Base-by-base conservation (phyloP, 257 asterid species). In the Solanum chmielewskii region DNA sequence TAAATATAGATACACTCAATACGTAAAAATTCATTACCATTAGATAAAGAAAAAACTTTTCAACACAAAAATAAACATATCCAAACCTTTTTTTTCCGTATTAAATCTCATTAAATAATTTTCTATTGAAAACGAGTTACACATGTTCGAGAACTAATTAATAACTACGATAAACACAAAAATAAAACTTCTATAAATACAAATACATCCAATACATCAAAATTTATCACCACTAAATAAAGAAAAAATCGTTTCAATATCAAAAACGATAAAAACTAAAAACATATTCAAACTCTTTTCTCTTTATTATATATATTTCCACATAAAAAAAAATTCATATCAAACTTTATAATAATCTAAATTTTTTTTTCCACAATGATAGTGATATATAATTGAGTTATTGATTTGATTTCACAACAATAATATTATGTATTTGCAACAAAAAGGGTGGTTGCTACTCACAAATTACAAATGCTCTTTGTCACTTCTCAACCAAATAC, bases 1-100 rank as follows among this genome's bases (percentile, higher is more conserved):
- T 9, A 56, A 7, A 18, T 56, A 18, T 1, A 56, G 0, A 56
- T 56, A 18, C 1, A 56, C 0, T 4, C 0, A 18, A 56, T 56
- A 1, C 11, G 0, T 56, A 4, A 56, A 52, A 52, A 52, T 52
- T 52, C 10, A 52, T 16, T 16, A 52, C 2, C 9, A 6, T 3
- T 52, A 16, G 23, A 16, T 52, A 52, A 52, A 20, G 23, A 52
- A 52, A 52, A 49, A 5, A 0, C 3, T 9, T 49, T 49, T 49
- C 23, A 52, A 52, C 23, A 52, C 62, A 16, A 52, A 4, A 52
- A 52, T 0, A 6, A 16, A 52, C 4, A 52, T 52, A 16, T 52
- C 7, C 10, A 52, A 0, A 16, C 62, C 23, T 16, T 52, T 49
- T 6, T 27, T 27, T 27, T 27, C 27, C 27, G 27, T 27, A 27